Evolutionary conservation across 2,329 filamentous ascomycete species (phyloP), one percentile per base, ranked within the genome.

Genomic region (Geosmithia morbida): DNA sequence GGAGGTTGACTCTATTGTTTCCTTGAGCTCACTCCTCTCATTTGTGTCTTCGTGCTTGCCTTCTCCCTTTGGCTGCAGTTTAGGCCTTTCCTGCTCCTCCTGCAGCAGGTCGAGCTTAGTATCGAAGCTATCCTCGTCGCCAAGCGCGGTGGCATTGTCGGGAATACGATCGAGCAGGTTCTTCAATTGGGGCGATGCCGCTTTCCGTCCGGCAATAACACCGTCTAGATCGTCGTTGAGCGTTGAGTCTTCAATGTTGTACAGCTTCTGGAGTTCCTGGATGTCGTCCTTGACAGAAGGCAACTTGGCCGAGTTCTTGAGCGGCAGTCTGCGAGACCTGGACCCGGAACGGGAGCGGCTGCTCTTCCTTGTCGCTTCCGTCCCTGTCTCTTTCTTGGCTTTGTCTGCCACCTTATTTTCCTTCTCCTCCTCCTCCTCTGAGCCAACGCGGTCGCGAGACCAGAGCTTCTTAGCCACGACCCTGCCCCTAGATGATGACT

Each of bases 221-320:
- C 72, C 69, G 48, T 73, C 73, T 29, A 79, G 62, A 50, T 79
- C 72, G 44, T 79, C 75, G 22, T 26, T 26, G n/a, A 78, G 58
- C 0, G 75, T 79, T 1, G 73, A 76, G 53, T 79, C 76, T 17
- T 79, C 75, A 22, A 78, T 70, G 47, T 77, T 67, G 53, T 77
- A 69, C 43, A 61, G 62, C 16, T 66, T 66, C 51, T 75, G 67
- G 43, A 80, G 71, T 46, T 74, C 68, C 26, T 68, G 61, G 26
- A 79, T 59, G 52, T 80, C 76, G 48, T 77, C 74, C 48, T 66
- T 72, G 47, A 75, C 75, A 2, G 70, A 74, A 2, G 72, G 69
- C 2, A 67, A 72, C 49, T 66, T 71, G 46, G 70, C 70, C 3
- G 75, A 71, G 60, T 79, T 79, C 51, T 66, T 64, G 37, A 77